A percentile compares a stretch with the other conserved stretches of the same genome.
phyloP scores from a whole-genome alignment of 768 basidiomycete species.

The Phallus indusiatus region DNA sequence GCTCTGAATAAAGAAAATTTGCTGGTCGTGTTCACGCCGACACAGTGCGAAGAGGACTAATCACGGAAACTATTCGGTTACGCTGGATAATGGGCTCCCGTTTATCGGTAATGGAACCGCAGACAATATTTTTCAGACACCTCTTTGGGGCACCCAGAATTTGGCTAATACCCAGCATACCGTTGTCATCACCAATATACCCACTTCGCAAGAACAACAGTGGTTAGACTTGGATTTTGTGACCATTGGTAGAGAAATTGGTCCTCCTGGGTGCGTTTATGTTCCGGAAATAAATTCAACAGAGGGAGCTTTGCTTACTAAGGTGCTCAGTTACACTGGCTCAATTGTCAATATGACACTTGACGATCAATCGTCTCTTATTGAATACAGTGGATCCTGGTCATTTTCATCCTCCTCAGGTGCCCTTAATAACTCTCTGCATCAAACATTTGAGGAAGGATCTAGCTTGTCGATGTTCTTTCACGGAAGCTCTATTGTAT shows the following conservation, averaged over 20 bases:
- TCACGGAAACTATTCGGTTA: neutral
- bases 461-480: neutral
- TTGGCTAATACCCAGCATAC: neutral
- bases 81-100: neutral
- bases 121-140: neutral
- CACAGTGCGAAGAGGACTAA: neutral
- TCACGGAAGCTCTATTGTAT: neutral
- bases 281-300: neutral
- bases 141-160: neutral
- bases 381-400: neutral
- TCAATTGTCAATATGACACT: neutral
- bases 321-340: neutral
- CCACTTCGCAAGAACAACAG: neutral
- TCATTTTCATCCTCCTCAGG: neutral
- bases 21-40: neutral
- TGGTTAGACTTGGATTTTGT: neutral
- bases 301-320: neutral
- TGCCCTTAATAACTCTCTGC: neutral
- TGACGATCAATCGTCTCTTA: neutral
- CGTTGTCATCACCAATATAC: neutral
- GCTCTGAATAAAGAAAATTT: neutral
- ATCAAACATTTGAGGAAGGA: neutral
- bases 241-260: neutral
- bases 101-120: neutral
- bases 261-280: neutral